Evolutionary conservation across 108 stramenopile species (phyloP), one percentile per base, ranked within the genome.

Genomic region (Nitzschia sp.): DNA sequence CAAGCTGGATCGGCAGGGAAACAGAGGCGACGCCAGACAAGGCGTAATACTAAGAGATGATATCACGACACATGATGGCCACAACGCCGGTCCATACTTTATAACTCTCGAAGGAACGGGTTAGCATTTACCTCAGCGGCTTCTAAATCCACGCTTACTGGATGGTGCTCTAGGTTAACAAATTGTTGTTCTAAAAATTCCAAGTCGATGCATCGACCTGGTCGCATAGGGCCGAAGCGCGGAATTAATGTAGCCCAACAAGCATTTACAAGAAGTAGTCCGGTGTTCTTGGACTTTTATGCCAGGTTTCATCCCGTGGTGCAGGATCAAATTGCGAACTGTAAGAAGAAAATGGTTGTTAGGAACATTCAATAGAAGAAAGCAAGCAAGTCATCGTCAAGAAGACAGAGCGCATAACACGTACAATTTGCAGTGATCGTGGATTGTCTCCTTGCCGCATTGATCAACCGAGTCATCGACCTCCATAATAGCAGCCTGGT

Each of bases 401-500:
- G 33, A n/a, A 38, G 17, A 44, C 25, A 61, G 3, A n/a, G 45
- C 2, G 11, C 1, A 61, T 25, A 2, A 21, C 45, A 62, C 70
- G 33, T 71, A 71, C 70, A 76, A 76, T 76, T 76, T 76, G 68
- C 75, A 76, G 53, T 76, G 68, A 93, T 94, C 85, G 85, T 89
- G 84, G 93, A 98, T 48, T 59, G 82, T 80, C 84, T 91, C 75
- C 68, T 69, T 76, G 25, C 58, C 55, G 15, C 68, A 69, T 13
- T 74, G 82, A 53, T 70, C 76, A n/a, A 98, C 81, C 29, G 70
- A 66, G 46, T 83, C 82, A 58, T 78, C 77, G 9, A 78, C 59
- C 54, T 96, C 96, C 88, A 99, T 84, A 66, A 99, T 99, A 16
- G 98, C 98, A 2, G 98, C 98, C 58, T 93, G 88, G 72, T 99